Evolutionary conservation across 2,329 filamentous ascomycete genomes (phyloP).

Genomic region (Emergomyces pasteurianus): DNA sequence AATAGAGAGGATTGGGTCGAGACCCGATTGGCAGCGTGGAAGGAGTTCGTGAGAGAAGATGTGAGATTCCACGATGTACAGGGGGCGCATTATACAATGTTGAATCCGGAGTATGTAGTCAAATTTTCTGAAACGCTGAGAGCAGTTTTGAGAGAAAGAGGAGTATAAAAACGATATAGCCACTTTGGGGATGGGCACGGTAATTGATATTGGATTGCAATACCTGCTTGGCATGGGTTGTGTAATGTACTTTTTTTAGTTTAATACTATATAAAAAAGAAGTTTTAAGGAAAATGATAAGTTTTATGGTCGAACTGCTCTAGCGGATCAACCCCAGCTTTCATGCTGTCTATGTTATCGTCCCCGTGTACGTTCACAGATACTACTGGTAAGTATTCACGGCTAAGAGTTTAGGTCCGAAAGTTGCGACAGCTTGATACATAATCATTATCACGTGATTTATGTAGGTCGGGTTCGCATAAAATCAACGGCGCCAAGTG

Average conservation of each 20-base stretch:
- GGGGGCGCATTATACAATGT: slow-evolving; percentile 26
- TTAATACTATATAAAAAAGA: neutral
- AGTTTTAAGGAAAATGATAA: neutral
- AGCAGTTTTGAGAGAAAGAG: neutral
- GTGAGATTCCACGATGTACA: slow-evolving; percentile 20
- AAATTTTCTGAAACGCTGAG: neutral
- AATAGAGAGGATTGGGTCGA: slow-evolving; percentile 9
- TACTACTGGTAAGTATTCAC: too few relatives aligned
- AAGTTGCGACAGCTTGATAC: too few relatives aligned
- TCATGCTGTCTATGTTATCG: neutral
- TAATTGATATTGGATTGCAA: too few relatives aligned
- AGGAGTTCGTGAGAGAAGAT: slow-evolving; percentile 15
- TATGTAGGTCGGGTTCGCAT: neutral
- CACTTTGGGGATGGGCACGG: neutral
- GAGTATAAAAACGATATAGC: neutral
- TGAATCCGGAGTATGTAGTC: slow-evolving; percentile 19
- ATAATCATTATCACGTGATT: neutral
- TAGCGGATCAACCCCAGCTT: neutral
- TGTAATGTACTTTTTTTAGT: neutral
- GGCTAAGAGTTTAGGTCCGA: too few relatives aligned
- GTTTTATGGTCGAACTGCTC: neutral
- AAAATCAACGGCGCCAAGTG: neutral
- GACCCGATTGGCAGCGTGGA: slow-evolving; percentile 19
- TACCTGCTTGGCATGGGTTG: neutral
- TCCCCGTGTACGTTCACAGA: neutral